phyloP scores from a whole-genome alignment of 129 eudicot genomes.

The Smallanthus sonchifolius region DNA sequence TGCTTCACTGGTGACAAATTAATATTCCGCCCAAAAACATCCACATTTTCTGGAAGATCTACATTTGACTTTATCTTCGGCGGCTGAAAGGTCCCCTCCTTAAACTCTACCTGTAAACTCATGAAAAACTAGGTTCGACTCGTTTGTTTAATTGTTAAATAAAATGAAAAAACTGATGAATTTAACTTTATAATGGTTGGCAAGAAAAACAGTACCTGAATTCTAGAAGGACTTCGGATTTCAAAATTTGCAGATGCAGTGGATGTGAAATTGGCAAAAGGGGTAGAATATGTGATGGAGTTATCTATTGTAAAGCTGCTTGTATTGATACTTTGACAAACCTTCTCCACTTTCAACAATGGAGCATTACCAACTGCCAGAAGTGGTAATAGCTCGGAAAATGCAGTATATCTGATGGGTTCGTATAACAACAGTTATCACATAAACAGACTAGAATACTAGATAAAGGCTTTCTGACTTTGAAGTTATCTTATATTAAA shows the following conservation, averaged over 20 bases:
- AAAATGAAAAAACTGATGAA: neutral
- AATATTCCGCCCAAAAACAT: neutral
- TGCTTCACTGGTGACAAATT: neutral
- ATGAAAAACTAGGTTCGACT: neutral
- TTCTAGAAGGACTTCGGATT: neutral
- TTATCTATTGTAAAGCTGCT: neutral
- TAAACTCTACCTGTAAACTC: neutral
- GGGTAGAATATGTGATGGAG: neutral
- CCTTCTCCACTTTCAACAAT: neutral
- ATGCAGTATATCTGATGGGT: neutral
- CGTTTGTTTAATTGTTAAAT: neutral
- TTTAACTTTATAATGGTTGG: neutral
- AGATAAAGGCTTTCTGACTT: neutral
- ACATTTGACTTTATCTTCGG: neutral
- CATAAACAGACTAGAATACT: neutral
- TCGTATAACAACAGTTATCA: neutral
- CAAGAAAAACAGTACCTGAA: neutral
- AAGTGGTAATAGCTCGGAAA: neutral
- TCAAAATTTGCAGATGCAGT: neutral
- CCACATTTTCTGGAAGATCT: neutral
- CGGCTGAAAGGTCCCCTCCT: neutral
- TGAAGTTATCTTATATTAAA: too few species aligned
- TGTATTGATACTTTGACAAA: neutral
- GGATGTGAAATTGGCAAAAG: neutral
- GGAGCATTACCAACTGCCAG: neutral